Evolutionary conservation across 768 basidiomycete species (phyloP), one percentile per base, ranked within the genome.

Genomic region (Lactarius evosmus): DNA sequence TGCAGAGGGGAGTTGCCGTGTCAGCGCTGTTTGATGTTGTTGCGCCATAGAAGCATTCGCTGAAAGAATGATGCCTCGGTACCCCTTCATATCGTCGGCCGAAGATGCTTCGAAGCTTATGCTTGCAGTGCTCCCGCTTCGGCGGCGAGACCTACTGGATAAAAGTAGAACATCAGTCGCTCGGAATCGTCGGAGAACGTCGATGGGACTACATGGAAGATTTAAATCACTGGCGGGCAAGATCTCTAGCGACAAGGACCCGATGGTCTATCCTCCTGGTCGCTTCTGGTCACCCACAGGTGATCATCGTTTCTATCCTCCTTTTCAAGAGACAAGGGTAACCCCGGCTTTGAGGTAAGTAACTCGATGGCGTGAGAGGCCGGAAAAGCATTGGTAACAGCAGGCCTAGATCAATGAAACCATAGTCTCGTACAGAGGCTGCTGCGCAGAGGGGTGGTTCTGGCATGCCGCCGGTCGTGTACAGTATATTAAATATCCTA

Each of bases 231-330:
- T 49, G 46, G 46, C 46, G 30, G 62, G 6, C 57, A 59, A 44
- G 58, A 60, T 60, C 58, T 52, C 63, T 58, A 64, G 59, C 29
- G 63, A 64, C 58, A 36, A 55, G 46, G 52, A 19, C 53, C 55
- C 44, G 63, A 64, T 64, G 33, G 56, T 60, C 52, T 54, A 54
- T 55, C 58, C 52, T 53, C 30, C 50, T 58, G 51, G 50, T 63
- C 51, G 50, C 62, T 58, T 63, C 62, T 53, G 41, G 44, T 30
- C 25, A 32, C 46, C 22, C 46, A 49, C 46, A 27, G 16, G 46
- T 8, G 63, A 64, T 64, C 63, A 49, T 56, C 63, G 44, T 60
- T 64, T 44, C 63, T 32, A 64, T 60, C 63, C 63, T 64, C 63
- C 25, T 56, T 60, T 56, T 60, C 56, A 56, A 64, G 63, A 27